Base-by-base conservation (phyloP, 2,329 filamentous ascomycete genomes). In the Sporothrix dimorphospora region DNA sequence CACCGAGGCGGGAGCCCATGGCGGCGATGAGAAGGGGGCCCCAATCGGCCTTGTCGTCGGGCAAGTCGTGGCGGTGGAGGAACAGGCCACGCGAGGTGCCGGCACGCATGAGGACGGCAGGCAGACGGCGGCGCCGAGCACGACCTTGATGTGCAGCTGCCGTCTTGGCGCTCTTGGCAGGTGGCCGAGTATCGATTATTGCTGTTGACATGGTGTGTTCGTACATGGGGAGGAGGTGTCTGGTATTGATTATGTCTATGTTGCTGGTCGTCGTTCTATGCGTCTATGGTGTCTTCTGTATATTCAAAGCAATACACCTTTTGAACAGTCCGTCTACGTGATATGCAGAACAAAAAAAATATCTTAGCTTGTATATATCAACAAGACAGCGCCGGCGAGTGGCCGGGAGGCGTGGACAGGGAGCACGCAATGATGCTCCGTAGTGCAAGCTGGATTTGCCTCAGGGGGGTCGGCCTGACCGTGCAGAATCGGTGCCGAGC, bases 41-140 rank as follows among this genome's bases (percentile, higher is more conserved):
- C 86, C 88, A 89, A 75, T 84, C 79, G 11, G 78, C 40, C 78
- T 76, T 79, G 19, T 83, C 77, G 0, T 72, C 45, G 0, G 89
- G 88, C 0, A 91, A 83, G 75, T 89, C 79, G 30, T 81, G 79
- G 19, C 83, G 79, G 51, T 89, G 84, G 75, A 91, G 83, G 73
- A 91, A 86, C 4, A 91, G 81, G 16, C 86, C 89, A 72, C 88
- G 86, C 4, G 88, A 90, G 6, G 89, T 91, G 4, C 89, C 89
- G 27, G 88, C 88, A 30, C 89, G 85, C 80, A 90, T 90, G 75
- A 89, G 88, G 21, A 87, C 84, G 11, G 87, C 87, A 3, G 83
- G 83, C 1, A 87, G 53, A 9, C 69, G 69, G 59, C 24, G 69
- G 4, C 55, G 34, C n/a, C 14, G 49, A 21, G 66, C n/a, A n/a